Conservation (phyloP, 2,329 filamentous ascomycete species). For the Lecanosticta acicola region DNA sequence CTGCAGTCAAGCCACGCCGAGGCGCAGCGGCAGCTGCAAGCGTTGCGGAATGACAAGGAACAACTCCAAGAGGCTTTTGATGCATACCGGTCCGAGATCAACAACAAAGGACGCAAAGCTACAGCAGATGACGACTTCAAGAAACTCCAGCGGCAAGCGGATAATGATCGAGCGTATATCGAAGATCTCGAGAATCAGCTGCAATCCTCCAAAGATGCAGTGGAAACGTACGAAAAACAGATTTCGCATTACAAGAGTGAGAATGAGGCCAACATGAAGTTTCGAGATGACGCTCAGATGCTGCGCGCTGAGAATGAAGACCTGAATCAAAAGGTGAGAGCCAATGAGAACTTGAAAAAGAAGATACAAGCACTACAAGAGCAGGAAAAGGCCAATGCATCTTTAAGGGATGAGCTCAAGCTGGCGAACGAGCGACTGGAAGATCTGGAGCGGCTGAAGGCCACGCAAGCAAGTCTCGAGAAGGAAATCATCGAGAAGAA, state of each 20-base stretch:
- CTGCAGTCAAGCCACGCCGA: constrained; percentile 38
- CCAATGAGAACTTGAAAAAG: constrained; percentile 50
- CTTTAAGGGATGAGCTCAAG: constrained; percentile 43
- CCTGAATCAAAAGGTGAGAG: constrained; percentile 44
- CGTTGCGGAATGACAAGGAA: constrained; percentile 38
- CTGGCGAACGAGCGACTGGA: constrained; percentile 40
- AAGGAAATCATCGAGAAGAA: constrained; percentile 49
- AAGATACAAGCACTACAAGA: constrained; percentile 48
- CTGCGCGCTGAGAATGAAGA: constrained; percentile 46
- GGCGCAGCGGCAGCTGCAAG: constrained; percentile 40
- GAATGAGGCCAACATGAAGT: constrained; percentile 42
- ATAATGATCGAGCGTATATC: constrained; percentile 46
- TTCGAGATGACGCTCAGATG: constrained; percentile 48
- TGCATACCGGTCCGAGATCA: constrained; percentile 42
- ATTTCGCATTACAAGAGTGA: constrained; percentile 40
- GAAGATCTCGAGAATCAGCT: constrained; percentile 46
- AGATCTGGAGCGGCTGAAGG: constrained; percentile 42
- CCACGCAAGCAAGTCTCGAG: constrained; percentile 40
- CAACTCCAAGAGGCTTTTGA: constrained; percentile 46
- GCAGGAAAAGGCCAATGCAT: constrained; percentile 40
- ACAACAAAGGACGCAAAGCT: constrained; percentile 35
- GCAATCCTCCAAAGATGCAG: constrained; percentile 38
- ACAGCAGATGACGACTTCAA: constrained; percentile 40
- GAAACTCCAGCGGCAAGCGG: constrained; percentile 39
- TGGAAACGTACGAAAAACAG: constrained; percentile 44